Conservation (phyloP, 2,329 filamentous ascomycete species). For the Beauveria brongniartii region DNA sequence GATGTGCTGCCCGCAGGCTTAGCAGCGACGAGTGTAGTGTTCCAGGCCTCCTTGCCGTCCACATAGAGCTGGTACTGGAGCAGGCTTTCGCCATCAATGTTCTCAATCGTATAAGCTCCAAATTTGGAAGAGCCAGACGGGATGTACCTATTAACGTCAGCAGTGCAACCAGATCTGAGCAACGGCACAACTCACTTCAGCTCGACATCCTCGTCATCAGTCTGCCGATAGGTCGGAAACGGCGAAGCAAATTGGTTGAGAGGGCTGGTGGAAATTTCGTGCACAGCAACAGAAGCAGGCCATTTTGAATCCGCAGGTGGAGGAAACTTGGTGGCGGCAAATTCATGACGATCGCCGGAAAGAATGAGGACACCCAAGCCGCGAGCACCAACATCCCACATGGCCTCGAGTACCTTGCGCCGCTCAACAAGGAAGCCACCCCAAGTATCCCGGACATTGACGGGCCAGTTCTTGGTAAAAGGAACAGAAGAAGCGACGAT, state of each 20-base stretch:
- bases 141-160: constrained; percentile 49
- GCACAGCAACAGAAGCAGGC: constrained; percentile 57
- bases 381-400: constrained; percentile 77
- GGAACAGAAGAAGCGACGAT: constrained; percentile 84
- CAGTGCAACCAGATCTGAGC: neutral
- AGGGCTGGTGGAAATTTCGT: constrained; percentile 89
- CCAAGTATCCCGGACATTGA: constrained; percentile 88
- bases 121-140: constrained; percentile 86
- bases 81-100: constrained; percentile 55
- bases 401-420: constrained; percentile 70
- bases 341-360: constrained; percentile 93
- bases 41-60: constrained; percentile 75
- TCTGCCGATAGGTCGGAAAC: constrained; percentile 72
- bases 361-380: constrained; percentile 75
- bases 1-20: constrained; percentile 15
- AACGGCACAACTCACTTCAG: constrained; percentile 58
- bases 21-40: constrained; percentile 44
- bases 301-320: constrained; percentile 54
- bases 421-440: constrained; percentile 83
- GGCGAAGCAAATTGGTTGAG: constrained; percentile 92
- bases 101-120: constrained; percentile 63
- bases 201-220: constrained; percentile 71
- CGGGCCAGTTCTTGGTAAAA: constrained; percentile 95
- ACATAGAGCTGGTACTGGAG: constrained; percentile 77
- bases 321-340: constrained; percentile 76